phyloP scores from a whole-genome alignment of 305 asterid species.

The Fraxinus paxiana region DNA sequence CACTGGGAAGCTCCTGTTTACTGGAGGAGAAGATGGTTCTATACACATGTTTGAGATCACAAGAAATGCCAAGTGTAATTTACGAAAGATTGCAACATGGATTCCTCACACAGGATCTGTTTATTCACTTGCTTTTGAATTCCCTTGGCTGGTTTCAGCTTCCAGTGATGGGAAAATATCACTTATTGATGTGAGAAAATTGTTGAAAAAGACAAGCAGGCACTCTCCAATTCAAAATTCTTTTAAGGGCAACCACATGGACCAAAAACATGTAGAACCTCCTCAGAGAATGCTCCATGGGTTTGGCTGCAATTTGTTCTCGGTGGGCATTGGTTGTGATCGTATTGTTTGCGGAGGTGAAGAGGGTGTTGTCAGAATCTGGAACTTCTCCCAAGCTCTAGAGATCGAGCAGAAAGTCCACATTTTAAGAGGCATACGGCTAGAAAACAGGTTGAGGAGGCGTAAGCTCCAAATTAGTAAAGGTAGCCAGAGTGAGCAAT shows the following conservation, averaged over 20 bases:
- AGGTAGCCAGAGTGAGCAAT: slow-evolving; percentile 53
- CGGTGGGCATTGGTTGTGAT: slow-evolving; percentile 67
- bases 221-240: slow-evolving; percentile 21
- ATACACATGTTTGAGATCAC: slow-evolving; percentile 80
- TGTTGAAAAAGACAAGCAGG: slow-evolving; percentile 49
- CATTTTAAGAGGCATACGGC: slow-evolving; percentile 52
- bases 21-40: slow-evolving; percentile 91
- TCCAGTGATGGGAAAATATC: slow-evolving; percentile 86
- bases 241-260: slow-evolving; percentile 28
- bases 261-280: slow-evolving; percentile 57
- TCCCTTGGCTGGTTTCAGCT: slow-evolving; percentile 94
- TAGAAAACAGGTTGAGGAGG: slow-evolving; percentile 82
- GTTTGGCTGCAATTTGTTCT: slow-evolving; percentile 70
- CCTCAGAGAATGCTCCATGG: slow-evolving; percentile 97
- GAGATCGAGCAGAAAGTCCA: slow-evolving; percentile 69
- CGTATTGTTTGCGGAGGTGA: slow-evolving; percentile 94
- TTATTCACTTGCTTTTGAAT: slow-evolving; percentile 81
- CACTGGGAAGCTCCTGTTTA: slow-evolving; percentile 77
- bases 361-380: slow-evolving; percentile 85
- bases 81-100: slow-evolving; percentile 68
- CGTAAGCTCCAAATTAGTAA: slow-evolving; percentile 53
- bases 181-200: slow-evolving; percentile 77
- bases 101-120: slow-evolving; percentile 71
- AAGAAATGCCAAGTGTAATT: slow-evolving; percentile 28
- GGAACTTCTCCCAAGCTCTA: slow-evolving; percentile 95